These are phyloP conservation scores for Myotisia sp. DNA, from an alignment of 2,329 filamentous ascomycete species.

Conservation along the genomic window DNA sequence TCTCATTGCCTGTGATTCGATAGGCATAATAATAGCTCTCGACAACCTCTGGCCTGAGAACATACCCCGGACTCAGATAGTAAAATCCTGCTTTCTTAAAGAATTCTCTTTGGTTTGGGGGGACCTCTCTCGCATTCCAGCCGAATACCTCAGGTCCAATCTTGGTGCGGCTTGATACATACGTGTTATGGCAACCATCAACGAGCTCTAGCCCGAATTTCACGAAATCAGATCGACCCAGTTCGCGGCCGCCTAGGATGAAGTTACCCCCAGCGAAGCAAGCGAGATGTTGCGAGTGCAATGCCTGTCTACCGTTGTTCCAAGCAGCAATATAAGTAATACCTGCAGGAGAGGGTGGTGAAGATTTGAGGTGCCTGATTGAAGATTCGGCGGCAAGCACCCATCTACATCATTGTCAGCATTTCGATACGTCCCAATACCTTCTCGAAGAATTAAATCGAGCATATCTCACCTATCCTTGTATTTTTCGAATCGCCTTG, in stretches of 20 bases:
- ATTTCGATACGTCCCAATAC: background rate
- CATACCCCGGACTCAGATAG: slow-evolving; percentile 46
- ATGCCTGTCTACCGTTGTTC: slow-evolving; percentile 21
- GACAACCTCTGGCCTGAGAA: slow-evolving; percentile 65
- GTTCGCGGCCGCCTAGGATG: slow-evolving; percentile 61
- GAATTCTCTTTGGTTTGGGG: slow-evolving; percentile 40
- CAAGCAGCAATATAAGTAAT: slow-evolving; percentile 48
- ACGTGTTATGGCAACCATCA: slow-evolving; percentile 59
- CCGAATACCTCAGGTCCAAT: slow-evolving; percentile 64
- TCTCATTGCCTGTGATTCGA: slow-evolving; percentile 57
- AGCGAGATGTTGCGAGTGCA: slow-evolving; percentile 42
- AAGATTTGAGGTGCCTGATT: slow-evolving; percentile 55
- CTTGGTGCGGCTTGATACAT: slow-evolving; percentile 50
- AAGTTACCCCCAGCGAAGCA: slow-evolving; percentile 80
- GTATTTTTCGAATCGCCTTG: slow-evolving; percentile 47
- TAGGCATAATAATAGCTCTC: slow-evolving; percentile 82
- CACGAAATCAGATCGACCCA: slow-evolving; percentile 52
- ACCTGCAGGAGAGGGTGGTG: slow-evolving; percentile 52
- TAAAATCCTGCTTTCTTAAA: slow-evolving; percentile 59
- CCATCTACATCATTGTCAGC: slow-evolving; percentile 40
- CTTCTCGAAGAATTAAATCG: background rate
- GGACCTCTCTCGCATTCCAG: slow-evolving; percentile 43
- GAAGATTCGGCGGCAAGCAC: slow-evolving; percentile 59
- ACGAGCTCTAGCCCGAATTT: slow-evolving; percentile 61
- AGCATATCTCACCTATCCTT: slow-evolving; percentile 34